A percentile compares a stretch with the other conserved stretches of the same genome.
These are phyloP conservation scores for Boletellus deceptivus DNA, from an alignment of 1,284 basidiomycete species.

Conservation along the genomic window DNA sequence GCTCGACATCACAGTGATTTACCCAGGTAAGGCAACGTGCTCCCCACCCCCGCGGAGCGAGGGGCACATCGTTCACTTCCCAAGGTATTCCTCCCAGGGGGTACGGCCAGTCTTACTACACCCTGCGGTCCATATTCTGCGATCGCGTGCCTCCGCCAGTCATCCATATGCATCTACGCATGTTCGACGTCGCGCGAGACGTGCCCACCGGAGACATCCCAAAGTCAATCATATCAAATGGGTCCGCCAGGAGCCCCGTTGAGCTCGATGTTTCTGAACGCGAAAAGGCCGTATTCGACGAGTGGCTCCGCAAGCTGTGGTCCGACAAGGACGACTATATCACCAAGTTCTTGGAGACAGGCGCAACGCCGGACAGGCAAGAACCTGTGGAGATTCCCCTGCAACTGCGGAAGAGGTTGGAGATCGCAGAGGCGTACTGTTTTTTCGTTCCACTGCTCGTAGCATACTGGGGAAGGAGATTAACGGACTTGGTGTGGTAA, in stretches of 20 bases:
- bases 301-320: slow-evolving; percentile 85
- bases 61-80: slow-evolving; percentile 6
- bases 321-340: slow-evolving; percentile 79
- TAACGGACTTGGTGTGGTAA: slow-evolving; percentile 27
- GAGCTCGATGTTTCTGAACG: slow-evolving; percentile 63
- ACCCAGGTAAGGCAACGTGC: slow-evolving; percentile 62
- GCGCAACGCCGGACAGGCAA: slow-evolving; percentile 36
- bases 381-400: slow-evolving; percentile 57
- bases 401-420: slow-evolving; percentile 47
- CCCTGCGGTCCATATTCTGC: slow-evolving; percentile 86
- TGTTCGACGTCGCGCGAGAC: slow-evolving; percentile 63
- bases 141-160: slow-evolving; percentile 80
- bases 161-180: slow-evolving; percentile 83
- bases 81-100: slow-evolving; percentile 65
- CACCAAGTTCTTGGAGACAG: slow-evolving; percentile 55
- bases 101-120: slow-evolving; percentile 85
- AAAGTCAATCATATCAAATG: slow-evolving; percentile 33
- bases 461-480: slow-evolving; percentile 51
- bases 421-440: slow-evolving; percentile 65
- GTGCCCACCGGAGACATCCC: slow-evolving; percentile 66
- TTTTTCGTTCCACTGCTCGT: slow-evolving; percentile 63
- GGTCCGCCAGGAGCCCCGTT: slow-evolving; percentile 29
- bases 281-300: slow-evolving; percentile 75
- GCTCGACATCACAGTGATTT: slow-evolving; percentile 87
- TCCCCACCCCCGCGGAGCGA: background rate